Percentiles rank a stretch among this genome's conserved stretches.
Evolutionary conservation across 108 stramenopile genomes (phyloP).

Genomic region (Stephanodiscus triporus): DNA sequence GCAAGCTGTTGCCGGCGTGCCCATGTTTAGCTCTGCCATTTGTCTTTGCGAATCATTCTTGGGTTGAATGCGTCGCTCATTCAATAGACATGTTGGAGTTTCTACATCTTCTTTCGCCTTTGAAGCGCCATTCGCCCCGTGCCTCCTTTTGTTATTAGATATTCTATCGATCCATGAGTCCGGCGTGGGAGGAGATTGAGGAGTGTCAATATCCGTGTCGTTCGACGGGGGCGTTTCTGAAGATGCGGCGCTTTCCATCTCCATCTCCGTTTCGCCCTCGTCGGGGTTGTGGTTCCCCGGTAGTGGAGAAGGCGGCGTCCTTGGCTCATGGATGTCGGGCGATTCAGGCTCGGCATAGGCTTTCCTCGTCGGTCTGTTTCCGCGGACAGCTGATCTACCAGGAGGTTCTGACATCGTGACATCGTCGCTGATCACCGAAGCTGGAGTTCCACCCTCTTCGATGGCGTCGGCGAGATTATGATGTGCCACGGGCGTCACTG

Average conservation of each 20-base stretch:
- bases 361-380: conserved; percentile 1
- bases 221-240: conserved; percentile 22
- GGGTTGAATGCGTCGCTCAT: conserved; percentile 3
- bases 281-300: not conserved
- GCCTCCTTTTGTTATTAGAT: not conserved
- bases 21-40: not conserved
- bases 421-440: conserved; percentile 7
- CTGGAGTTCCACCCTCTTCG: not conserved
- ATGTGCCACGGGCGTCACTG: too few relatives aligned
- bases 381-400: not conserved
- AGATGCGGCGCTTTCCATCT: not conserved
- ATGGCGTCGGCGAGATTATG: too few relatives aligned
- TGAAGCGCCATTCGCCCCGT: not conserved
- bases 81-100: conserved; percentile 11
- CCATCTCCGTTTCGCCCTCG: not conserved
- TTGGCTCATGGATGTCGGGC: conserved; percentile 9
- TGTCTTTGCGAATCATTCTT: not conserved
- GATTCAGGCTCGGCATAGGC: not conserved
- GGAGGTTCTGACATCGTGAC: not conserved
- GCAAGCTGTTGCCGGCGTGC: conserved; percentile 3
- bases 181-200: conserved; percentile 25
- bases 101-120: not conserved
- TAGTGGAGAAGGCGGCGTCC: conserved; percentile 8
- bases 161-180: conserved; percentile 13
- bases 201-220: conserved; percentile 9